Evolutionary conservation across 441 rosid genomes (phyloP).

Genomic region (Eutrema salsugineum): DNA sequence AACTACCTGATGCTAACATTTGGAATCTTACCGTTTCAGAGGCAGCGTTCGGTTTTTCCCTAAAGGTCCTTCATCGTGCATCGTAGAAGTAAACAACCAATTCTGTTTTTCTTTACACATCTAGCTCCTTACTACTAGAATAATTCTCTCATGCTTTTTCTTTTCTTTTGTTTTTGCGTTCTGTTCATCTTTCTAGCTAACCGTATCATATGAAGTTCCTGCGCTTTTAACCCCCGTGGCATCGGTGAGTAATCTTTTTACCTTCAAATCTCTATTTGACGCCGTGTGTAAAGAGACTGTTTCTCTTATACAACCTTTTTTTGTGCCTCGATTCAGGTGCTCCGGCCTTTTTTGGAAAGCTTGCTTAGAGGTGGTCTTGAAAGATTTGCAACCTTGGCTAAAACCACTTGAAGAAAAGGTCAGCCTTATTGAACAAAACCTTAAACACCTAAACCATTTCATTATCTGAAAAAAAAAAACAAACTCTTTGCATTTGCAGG

Average conservation of each 20-base stretch:
- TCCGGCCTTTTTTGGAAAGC: constrained; percentile 69
- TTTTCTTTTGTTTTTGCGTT: neutral
- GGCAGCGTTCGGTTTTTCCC: constrained; percentile 91
- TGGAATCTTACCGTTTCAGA: constrained; percentile 41
- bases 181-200: constrained; percentile 49
- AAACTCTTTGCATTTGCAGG: constrained; percentile 17
- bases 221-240: constrained; percentile 69
- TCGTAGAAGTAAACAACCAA: constrained; percentile 62
- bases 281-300: neutral
- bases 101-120: constrained; percentile 6
- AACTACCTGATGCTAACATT: neutral
- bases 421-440: neutral
- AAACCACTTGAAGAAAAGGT: constrained; percentile 32
- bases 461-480: neutral
- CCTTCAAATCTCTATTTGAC: neutral
- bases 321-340: constrained; percentile 41
- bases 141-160: neutral
- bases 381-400: constrained; percentile 58
- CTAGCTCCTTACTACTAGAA: neutral
- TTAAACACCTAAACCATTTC: neutral
- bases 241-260: constrained; percentile 47
- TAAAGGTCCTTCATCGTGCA: constrained; percentile 73
- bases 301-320: neutral
- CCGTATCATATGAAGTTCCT: constrained; percentile 92
- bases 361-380: constrained; percentile 68